Base-by-base conservation (phyloP, 305 asterid species). In the Lippia alba region DNA sequence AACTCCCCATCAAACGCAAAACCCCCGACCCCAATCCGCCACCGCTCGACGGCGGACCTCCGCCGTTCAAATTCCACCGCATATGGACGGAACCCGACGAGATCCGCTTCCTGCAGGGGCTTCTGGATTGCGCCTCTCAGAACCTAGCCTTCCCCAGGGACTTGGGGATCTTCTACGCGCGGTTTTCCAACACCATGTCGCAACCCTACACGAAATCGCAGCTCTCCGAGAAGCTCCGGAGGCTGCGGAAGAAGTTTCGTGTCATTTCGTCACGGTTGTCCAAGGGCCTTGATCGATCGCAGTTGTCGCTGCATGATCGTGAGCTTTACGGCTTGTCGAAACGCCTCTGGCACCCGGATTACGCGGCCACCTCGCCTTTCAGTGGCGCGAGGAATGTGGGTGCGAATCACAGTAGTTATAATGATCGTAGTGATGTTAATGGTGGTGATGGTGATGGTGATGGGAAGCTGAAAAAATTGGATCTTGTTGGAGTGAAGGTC, bases 61-160 rank as follows among this genome's bases (percentile, higher is more conserved):
- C 95, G 33, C 90, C 91, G 32, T 88, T 87, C 83, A 89, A 91
- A 64, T 89, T 83, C 82, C 95, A 89, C 58, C 79, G 97, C 32
- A 89, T 91, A 75, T 89, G 97, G 97, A 89, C 93, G 66, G 96
- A 91, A 34, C 87, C 89, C 57, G 97, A 91, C 81, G 96, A 91
- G 89, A 87, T 89, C 87, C 91, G 91, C 16, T 89, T 91, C 74
- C 59, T 89, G 17, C 88, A 82, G 76, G 95, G 89, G 70, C 83
- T 91, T 2, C 72, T 89, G 69, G 84, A 86, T 45, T 82, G 86
- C 76, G 68, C 81, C 33, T 77, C 81, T 12, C 78, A 76, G 17
- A 76, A 74, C 61, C 81, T 91, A 14, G 77, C 86, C 15, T 89
- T 87, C 64, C 97, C 97, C 0, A 78, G 91, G 60, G 96, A 91